These are phyloP conservation scores for Beauveria rudraprayagi DNA, from an alignment of 2,329 filamentous ascomycete species.

Conservation along the genomic window DNA sequence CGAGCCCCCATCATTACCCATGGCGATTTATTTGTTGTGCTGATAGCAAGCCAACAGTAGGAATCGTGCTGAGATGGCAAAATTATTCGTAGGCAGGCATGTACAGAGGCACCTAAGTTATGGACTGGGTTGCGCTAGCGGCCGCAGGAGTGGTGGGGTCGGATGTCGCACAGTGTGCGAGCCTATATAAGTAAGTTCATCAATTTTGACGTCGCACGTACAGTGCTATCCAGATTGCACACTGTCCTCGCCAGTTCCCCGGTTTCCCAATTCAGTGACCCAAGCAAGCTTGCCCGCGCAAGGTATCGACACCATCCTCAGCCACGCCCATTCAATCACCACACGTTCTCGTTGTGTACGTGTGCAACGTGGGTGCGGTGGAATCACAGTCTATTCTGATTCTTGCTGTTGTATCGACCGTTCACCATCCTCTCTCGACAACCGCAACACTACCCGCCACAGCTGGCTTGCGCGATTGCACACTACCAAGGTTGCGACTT, in stretches of 20 bases:
- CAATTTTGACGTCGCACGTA: no score
- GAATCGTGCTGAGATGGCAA: neutral
- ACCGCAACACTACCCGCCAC: neutral
- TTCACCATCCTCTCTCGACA: neutral
- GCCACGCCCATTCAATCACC: neutral
- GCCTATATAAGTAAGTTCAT: neutral
- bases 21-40: constrained; percentile 29
- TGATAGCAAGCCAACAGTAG: neutral
- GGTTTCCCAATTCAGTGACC: neutral
- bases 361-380: constrained; percentile 2
- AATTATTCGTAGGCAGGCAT: no score
- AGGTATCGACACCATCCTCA: neutral
- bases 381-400: neutral
- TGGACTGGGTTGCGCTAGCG: neutral
- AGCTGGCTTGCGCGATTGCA: neutral
- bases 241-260: neutral
- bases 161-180: neutral
- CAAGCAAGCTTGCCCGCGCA: neutral
- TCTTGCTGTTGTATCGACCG: neutral
- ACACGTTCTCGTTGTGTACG: neutral
- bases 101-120: no score
- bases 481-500: neutral
- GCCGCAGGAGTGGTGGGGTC: neutral
- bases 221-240: neutral
- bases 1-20: constrained; percentile 97